Conservation (phyloP, 768 basidiomycete genomes). For the Rhodotorula toruloides region DNA sequence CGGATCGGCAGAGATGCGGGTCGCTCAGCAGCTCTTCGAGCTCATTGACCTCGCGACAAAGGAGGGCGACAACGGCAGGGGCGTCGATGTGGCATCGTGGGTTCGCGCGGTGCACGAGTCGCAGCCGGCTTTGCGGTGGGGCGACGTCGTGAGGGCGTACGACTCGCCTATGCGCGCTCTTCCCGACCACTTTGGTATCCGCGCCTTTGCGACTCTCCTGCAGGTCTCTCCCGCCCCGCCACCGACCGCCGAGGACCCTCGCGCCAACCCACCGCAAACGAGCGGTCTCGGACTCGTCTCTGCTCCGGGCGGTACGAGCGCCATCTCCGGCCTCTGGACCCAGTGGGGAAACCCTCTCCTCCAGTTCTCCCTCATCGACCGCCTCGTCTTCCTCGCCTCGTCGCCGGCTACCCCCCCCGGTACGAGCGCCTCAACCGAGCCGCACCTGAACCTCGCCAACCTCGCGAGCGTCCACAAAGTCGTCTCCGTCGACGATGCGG, state of each 20-base stretch:
- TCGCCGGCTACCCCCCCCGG: neutral
- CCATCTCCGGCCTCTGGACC: conserved; percentile 59
- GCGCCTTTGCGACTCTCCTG: conserved; percentile 80
- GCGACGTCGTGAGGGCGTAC: conserved; percentile 74
- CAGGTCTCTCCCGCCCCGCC: conserved; percentile 61
- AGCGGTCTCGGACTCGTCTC: conserved; percentile 38
- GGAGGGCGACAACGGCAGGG: conserved; percentile 26
- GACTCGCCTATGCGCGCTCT: conserved; percentile 66
- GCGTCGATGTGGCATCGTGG: conserved; percentile 15
- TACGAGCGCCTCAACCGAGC: neutral
- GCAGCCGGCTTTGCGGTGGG: conserved; percentile 32
- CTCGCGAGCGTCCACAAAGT: conserved; percentile 69
- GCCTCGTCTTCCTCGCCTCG: conserved; percentile 64
- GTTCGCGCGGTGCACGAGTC: conserved; percentile 33
- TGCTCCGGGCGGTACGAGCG: conserved; percentile 44
- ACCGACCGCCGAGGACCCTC: neutral
- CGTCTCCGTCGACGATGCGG: conserved; percentile 82
- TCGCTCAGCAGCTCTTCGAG: conserved; percentile 32
- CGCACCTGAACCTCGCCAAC: conserved; percentile 73
- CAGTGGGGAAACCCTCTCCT: conserved; percentile 78
- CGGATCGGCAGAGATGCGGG: conserved; percentile 29
- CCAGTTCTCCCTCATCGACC: conserved; percentile 80
- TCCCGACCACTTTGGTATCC: conserved; percentile 70
- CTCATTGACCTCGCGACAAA: conserved; percentile 28
- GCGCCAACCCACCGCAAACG: conserved; percentile 9